A percentile compares a stretch with the other conserved stretches of the same genome.
These are phyloP conservation scores for Picea abies DNA, from an alignment of 83 land plant species.

Conservation along the genomic window DNA sequence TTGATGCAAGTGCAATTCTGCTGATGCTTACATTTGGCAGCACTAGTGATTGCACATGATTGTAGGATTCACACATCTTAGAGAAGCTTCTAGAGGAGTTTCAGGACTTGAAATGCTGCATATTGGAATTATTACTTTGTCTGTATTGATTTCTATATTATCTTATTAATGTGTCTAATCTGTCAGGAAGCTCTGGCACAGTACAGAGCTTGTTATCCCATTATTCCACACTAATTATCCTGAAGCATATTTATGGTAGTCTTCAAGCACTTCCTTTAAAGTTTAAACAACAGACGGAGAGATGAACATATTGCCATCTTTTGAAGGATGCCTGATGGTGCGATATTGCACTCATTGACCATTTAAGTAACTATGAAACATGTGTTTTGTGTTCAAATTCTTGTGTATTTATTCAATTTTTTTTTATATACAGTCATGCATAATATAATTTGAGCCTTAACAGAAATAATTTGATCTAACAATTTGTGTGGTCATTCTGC, in stretches of 20 bases:
- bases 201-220: neutral
- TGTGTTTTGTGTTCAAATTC: neutral
- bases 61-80: neutral
- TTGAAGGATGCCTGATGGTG: neutral
- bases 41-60: neutral
- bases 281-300: neutral
- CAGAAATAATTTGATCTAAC: neutral
- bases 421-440: neutral
- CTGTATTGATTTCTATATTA: neutral
- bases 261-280: neutral
- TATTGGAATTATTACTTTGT: neutral
- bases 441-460: neutral
- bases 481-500: too few species aligned
- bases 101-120: neutral
- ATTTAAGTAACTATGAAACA: neutral
- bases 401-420: neutral
- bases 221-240: neutral
- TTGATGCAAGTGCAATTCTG: neutral
- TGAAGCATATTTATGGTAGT: neutral
- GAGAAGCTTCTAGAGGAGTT: neutral
- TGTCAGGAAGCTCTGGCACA: neutral
- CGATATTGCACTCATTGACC: neutral
- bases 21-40: neutral
- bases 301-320: neutral
- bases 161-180: neutral